Evolutionary conservation across 2,329 filamentous ascomycete genomes (phyloP), one percentile per base, ranked within the genome.

Genomic region (Anthostomella pinea): DNA sequence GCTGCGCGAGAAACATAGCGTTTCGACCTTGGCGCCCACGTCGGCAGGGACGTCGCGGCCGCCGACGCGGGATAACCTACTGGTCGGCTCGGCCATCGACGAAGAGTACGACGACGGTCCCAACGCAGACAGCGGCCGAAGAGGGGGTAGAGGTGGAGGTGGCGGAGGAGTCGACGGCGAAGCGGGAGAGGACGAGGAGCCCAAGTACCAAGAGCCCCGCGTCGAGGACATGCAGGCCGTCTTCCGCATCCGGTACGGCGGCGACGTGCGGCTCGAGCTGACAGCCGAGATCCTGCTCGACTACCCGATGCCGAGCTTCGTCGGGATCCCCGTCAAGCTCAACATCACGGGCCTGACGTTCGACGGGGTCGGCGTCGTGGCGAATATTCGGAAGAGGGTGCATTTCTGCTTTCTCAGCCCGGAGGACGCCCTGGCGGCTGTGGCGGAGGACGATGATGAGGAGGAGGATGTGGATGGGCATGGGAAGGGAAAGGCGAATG

Each of bases 281-380:
- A 97, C 93, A 16, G 90, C 93, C 1, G 90, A 97, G 64, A 95
- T 98, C 26, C 72, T 97, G 20, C 81, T 98, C 21, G 93, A 98
- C 64, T 98, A 98, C 60, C 93, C 93, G 1, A 97, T 97, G 87
- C 90, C 90, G 25, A 95, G 87, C 67, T 98, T 98, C 56, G 91
- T 97, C 3, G 89, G 90, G 9, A 91, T 98, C 43, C 93, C 93
- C 1, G 75, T 98, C 30, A 91, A 93, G 62, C 73, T 98, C 17
- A 95, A 91, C 60, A 94, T 98, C 51, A 97, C 93, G 1, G 93
- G 93, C 0, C 67, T 98, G 42, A 89, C 86, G 0, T 98, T 98
- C 65, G 91, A 98, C 58, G 93, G 93, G 1, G 87, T 97, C 8
- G 91, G 90, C 1, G 87, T 97, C 30, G 65, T 96, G 39, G 93